These are phyloP conservation scores for Echites panduratus DNA, from an alignment of 257 asterid species.

Conservation along the genomic window DNA sequence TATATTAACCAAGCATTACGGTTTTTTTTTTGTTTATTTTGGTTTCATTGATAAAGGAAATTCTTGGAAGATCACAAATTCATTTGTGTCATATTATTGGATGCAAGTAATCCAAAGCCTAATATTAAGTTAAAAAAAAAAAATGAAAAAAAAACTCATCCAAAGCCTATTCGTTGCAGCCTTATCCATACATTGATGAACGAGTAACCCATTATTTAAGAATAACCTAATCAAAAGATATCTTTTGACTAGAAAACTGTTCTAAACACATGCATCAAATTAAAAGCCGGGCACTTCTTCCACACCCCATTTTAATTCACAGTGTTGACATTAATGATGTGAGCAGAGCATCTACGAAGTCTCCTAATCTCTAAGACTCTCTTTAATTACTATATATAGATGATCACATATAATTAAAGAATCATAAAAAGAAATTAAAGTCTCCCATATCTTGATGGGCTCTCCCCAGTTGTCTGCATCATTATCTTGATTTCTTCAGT, in stretches of 20 bases:
- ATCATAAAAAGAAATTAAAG: not conserved
- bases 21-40: too few relatives aligned
- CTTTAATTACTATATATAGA: not conserved
- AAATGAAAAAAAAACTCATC: too few relatives aligned
- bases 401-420: not conserved
- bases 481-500: conserved; percentile 3
- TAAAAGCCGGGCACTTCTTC: not conserved
- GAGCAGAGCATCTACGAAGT: conserved; percentile 1
- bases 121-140: too few relatives aligned
- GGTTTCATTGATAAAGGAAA: too few relatives aligned
- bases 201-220: not conserved
- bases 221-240: not conserved
- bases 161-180: not conserved
- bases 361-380: not conserved
- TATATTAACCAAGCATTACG: too few relatives aligned
- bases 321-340: not conserved
- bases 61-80: too few relatives aligned
- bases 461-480: not conserved
- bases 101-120: too few relatives aligned
- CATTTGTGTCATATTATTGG: too few relatives aligned
- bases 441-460: not conserved
- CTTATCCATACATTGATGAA: conserved; percentile 1
- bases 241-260: conserved; percentile 11
- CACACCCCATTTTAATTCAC: conserved; percentile 4
- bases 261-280: conserved; percentile 13